Evolutionary conservation across 139 green algal genomes (phyloP), one percentile per base, ranked within the genome.

Genomic region (Picochlorum sp.): DNA sequence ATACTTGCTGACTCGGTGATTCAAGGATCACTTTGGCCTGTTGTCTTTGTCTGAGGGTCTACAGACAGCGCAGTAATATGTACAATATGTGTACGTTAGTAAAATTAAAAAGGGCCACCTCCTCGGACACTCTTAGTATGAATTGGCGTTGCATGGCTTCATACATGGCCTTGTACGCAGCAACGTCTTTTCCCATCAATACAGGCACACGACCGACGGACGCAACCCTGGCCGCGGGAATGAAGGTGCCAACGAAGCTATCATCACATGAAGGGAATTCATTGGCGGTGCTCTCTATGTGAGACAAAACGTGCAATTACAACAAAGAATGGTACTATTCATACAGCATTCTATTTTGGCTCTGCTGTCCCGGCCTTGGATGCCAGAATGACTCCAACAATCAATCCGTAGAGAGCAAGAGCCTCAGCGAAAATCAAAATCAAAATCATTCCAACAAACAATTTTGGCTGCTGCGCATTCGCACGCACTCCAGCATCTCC

Each of bases 351-450:
- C 58, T 32, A 78, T 45, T 69, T 67, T 45, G 77, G 77, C n/a
- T 30, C 60, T 18, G 74, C 77, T 18, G 69, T 83, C 57, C 85
- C 85, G 37, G 86, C 86, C 81, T 95, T 95, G 67, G 88, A 96
- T 4, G 90, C 86, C 67, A 97, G 73, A 34, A 97, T 97, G 61
- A 97, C 97, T 37, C 91, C 91, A 4, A 97, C 86, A 77, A 99
- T 98, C 21, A 99, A 84, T 11, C 93, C 94, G 70, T 98, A 99
- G 57, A 99, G 85, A 10, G 88, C 93, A 63, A 99, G 76, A 57
- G 94, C 94, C 80, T 99, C 94, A 65, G 94, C 94, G 71, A 99
- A 99, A 95, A 99, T 99, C 44, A 99, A 89, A 70, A 99, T 99
- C 44, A 99, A 85, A 72, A 99, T 96, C 92, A 99, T 97, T 38